Conservation (phyloP, 257 asterid genomes). For the Solanum megistacrolobum region DNA sequence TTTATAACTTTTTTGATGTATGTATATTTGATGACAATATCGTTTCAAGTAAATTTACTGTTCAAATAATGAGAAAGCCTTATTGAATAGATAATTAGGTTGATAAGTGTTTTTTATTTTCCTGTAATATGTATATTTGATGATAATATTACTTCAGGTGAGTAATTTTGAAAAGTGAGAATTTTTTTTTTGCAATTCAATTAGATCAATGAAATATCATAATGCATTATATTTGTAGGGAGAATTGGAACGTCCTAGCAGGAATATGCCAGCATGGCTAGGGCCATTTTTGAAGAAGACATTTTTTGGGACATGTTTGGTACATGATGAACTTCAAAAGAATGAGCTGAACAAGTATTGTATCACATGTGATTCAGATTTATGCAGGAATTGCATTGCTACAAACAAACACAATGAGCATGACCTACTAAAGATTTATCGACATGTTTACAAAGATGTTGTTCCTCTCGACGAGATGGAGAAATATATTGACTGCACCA, state of each 20-base stretch:
- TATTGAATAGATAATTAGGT: neutral
- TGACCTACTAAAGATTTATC: conserved; percentile 5
- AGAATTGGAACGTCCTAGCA: neutral
- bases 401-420: conserved; percentile 10
- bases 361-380: conserved; percentile 17
- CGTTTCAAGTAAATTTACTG: neutral
- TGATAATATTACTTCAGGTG: neutral
- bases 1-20: neutral
- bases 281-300: conserved; percentile 8
- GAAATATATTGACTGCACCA: conserved; percentile 9
- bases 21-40: neutral
- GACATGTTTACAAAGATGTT: conserved; percentile 26
- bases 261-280: conserved; percentile 19
- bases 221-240: neutral
- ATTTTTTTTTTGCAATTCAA: neutral
- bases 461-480: conserved; percentile 14
- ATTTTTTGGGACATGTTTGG: conserved; percentile 28
- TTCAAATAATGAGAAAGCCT: neutral
- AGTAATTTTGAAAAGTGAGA: neutral
- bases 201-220: neutral
- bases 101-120: neutral
- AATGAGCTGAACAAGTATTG: conserved; percentile 31
- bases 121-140: neutral
- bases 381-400: conserved; percentile 25
- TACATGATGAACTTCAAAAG: conserved; percentile 15